A percentile compares a stretch with the other conserved stretches of the same genome.
These are phyloP conservation scores for Hypholoma sublateritium DNA, from an alignment of 768 basidiomycete species.

Conservation along the genomic window DNA sequence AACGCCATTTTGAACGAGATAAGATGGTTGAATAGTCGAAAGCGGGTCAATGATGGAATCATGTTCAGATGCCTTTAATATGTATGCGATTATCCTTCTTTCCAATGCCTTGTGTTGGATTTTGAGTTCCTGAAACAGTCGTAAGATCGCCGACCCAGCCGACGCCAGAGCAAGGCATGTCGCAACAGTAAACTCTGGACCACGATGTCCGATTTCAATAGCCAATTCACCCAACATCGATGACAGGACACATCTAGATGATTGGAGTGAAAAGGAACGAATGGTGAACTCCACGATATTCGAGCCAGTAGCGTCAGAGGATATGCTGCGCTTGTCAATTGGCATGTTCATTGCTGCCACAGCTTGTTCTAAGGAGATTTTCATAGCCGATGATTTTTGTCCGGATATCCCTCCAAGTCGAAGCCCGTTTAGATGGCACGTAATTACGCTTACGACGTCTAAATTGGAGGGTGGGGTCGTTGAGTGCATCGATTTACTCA, in stretches of 20 bases:
- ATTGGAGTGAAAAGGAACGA: slow-evolving; percentile 11
- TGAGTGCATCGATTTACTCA: slow-evolving; percentile 20
- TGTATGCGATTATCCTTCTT: slow-evolving; percentile 41
- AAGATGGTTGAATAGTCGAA: slow-evolving; percentile 83
- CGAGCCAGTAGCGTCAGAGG: slow-evolving; percentile 19
- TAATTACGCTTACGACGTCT: slow-evolving; percentile 30
- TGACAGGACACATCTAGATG: slow-evolving; percentile 8
- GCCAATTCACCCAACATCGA: slow-evolving; percentile 18
- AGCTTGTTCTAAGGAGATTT: slow-evolving; percentile 21
- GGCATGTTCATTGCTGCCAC: slow-evolving; percentile 27
- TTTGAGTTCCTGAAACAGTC: slow-evolving; percentile 23
- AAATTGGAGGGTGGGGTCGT: slow-evolving; percentile 23
- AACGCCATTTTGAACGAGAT: slow-evolving; percentile 72
- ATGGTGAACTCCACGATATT: slow-evolving; percentile 27
- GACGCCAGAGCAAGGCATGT: slow-evolving; percentile 29
- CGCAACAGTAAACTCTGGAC: slow-evolving; percentile 40
- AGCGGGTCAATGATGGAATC: slow-evolving; percentile 66
- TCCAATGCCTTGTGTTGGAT: slow-evolving; percentile 24
- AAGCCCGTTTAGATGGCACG: slow-evolving; percentile 20
- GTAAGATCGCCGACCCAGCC: slow-evolving; percentile 22
- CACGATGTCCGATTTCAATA: slow-evolving; percentile 36
- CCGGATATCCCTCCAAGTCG: slow-evolving; percentile 21
- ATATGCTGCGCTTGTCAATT: slow-evolving; percentile 30
- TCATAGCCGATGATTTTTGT: slow-evolving; percentile 14
- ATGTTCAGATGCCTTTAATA: slow-evolving; percentile 51